phyloP scores from a whole-genome alignment of 2,329 filamentous ascomycete species.

The Ascochyta fabae region DNA sequence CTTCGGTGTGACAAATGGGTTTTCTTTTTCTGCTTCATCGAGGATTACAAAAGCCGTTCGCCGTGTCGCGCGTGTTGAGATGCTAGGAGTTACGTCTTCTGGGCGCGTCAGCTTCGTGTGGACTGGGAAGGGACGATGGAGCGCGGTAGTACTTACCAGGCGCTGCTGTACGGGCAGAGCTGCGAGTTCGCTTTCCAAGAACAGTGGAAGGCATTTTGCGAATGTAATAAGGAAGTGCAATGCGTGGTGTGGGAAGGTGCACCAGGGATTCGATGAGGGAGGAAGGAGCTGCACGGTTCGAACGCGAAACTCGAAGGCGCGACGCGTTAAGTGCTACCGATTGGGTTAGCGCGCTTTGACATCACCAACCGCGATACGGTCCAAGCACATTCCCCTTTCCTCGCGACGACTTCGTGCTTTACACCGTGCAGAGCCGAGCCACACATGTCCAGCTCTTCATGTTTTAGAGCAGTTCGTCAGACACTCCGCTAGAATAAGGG shows the following conservation, averaged over 20 bases:
- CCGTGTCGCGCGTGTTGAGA: constrained; percentile 51
- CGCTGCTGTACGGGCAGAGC: constrained; percentile 32
- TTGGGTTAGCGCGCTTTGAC: constrained; percentile 3
- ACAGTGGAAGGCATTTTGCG: constrained; percentile 43
- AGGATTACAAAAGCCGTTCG: constrained; percentile 53
- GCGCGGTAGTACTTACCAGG: constrained; percentile 33
- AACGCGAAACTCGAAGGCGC: constrained; percentile 26
- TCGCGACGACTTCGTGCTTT: neutral
- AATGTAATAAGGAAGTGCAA: constrained; percentile 27
- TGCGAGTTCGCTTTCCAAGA: constrained; percentile 50
- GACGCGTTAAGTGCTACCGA: constrained; percentile 27
- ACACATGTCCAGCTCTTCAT: no score
- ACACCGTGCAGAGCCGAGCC: no score
- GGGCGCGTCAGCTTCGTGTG: constrained; percentile 35
- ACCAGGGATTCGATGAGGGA: constrained; percentile 17
- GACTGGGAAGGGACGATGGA: constrained; percentile 13
- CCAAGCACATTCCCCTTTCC: neutral
- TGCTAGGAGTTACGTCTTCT: constrained; percentile 31
- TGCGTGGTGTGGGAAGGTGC: constrained; percentile 31
- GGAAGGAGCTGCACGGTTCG: constrained; percentile 22
- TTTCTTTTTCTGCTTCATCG: constrained; percentile 72
- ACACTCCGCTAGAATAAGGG: neutral
- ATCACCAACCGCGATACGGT: neutral
- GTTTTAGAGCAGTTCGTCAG: neutral
- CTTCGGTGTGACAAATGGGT: constrained; percentile 58